These are phyloP conservation scores for Bathelium albidoporum DNA, from an alignment of 495 filamentous ascomycete genomes.

Conservation along the genomic window DNA sequence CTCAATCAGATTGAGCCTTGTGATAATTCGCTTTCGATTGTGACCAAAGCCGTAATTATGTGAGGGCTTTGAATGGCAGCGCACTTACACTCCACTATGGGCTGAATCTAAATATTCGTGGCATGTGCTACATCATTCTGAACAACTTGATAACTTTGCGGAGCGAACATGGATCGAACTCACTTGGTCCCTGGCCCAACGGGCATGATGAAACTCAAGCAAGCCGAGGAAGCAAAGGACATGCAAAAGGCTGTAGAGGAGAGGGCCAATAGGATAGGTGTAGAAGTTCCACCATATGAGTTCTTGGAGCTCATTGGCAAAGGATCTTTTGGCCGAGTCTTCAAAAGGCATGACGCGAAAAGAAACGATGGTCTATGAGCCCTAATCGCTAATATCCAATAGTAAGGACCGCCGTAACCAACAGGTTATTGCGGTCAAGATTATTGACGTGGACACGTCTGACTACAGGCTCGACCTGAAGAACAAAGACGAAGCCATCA, in stretches of 20 bases:
- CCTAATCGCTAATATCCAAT: not conserved
- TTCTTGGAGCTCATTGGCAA: conserved; percentile 90
- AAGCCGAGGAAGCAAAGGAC: conserved; percentile 92
- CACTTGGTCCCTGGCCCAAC: conserved; percentile 13
- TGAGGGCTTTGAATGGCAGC: not conserved
- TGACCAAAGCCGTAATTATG: not conserved
- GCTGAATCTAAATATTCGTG: not conserved
- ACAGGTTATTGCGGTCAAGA: conserved; percentile 78
- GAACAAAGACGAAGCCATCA: conserved; percentile 68
- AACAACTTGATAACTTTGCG: not conserved
- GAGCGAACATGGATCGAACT: conserved; percentile 13
- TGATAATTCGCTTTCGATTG: not conserved
- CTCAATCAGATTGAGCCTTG: too few relatives aligned
- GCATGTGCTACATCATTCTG: not conserved
- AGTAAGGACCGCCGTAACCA: conserved; percentile 35
- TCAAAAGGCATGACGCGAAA: conserved; percentile 54
- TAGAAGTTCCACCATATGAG: conserved; percentile 49
- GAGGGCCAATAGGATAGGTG: conserved; percentile 21
- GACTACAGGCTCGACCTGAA: conserved; percentile 60
- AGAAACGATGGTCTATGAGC: not conserved
- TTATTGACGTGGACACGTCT: conserved; percentile 83
- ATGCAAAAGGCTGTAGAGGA: conserved; percentile 52
- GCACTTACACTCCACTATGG: not conserved
- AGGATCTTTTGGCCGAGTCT: conserved; percentile 90
- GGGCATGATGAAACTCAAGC: conserved; percentile 44